Percentiles rank a stretch among this genome's conserved stretches.
phyloP scores from a whole-genome alignment of 352 stramenopile species.

The Phytopythium montanum region DNA sequence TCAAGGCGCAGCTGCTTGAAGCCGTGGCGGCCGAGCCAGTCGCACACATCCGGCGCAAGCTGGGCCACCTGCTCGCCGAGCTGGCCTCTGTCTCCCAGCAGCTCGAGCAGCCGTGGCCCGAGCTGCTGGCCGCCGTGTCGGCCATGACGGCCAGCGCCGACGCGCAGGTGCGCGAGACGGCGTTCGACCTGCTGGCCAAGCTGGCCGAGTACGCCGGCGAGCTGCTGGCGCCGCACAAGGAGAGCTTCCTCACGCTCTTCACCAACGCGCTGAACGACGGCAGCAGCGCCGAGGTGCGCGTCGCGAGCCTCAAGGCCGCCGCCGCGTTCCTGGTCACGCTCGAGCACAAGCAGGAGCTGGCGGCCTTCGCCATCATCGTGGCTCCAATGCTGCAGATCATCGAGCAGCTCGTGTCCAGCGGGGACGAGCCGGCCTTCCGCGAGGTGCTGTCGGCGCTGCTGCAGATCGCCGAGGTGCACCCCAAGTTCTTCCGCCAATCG shows the following conservation, averaged over 20 bases:
- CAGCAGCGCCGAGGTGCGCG: slow-evolving; percentile 59
- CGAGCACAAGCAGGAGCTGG: slow-evolving; percentile 63
- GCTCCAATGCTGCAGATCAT: slow-evolving; percentile 74
- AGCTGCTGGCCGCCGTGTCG: slow-evolving; percentile 65
- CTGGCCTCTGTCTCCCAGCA: slow-evolving; percentile 53
- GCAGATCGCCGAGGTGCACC: slow-evolving; percentile 73
- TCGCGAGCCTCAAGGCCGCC: slow-evolving; percentile 67
- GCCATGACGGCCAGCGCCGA: slow-evolving; percentile 55
- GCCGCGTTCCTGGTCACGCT: slow-evolving; percentile 73
- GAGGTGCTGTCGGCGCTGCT: slow-evolving; percentile 72
- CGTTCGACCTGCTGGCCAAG: slow-evolving; percentile 73
- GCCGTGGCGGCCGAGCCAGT: slow-evolving; percentile 59
- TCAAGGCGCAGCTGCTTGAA: slow-evolving; percentile 78
- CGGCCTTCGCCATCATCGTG: slow-evolving; percentile 68
- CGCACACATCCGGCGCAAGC: slow-evolving; percentile 77
- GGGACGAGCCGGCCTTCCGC: slow-evolving; percentile 65
- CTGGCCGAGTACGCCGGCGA: slow-evolving; percentile 69
- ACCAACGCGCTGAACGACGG: slow-evolving; percentile 64
- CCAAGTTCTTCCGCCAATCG: slow-evolving; percentile 75
- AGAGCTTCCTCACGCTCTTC: slow-evolving; percentile 79
- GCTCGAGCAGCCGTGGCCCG: slow-evolving; percentile 59
- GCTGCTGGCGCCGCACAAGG: slow-evolving; percentile 66
- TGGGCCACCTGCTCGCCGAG: slow-evolving; percentile 75
- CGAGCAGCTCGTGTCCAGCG: slow-evolving; percentile 47
- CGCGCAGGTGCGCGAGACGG: slow-evolving; percentile 60